Conservation (phyloP, 768 basidiomycete genomes). For the Leucogyrophana mollusca region DNA sequence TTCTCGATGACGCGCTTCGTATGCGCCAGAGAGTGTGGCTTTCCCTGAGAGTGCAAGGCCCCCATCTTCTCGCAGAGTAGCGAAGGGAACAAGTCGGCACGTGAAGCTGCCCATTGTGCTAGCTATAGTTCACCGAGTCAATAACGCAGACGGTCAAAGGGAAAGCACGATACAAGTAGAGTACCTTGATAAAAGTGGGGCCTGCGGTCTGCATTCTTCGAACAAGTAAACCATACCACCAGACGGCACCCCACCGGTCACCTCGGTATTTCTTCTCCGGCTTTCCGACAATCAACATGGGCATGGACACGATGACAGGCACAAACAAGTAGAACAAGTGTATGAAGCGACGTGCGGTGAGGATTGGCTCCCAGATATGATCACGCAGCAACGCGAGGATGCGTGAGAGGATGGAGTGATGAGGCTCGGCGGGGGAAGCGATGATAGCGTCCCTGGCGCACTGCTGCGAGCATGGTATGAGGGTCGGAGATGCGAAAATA, state of each 20-base stretch:
- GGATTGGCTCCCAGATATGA: slow-evolving; percentile 79
- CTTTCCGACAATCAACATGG: slow-evolving; percentile 76
- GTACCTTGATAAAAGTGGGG: slow-evolving; percentile 94
- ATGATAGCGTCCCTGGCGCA: slow-evolving; percentile 37
- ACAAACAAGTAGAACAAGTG: slow-evolving; percentile 81
- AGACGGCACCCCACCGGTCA: slow-evolving; percentile 89
- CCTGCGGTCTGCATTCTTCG: slow-evolving; percentile 91
- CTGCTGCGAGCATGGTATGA: slow-evolving; percentile 41
- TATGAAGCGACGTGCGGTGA: slow-evolving; percentile 80
- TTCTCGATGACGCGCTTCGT: slow-evolving; percentile 80
- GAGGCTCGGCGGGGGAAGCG: slow-evolving; percentile 67
- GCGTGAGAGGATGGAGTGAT: slow-evolving; percentile 43
- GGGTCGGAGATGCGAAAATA: slow-evolving; percentile 49
- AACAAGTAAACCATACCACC: slow-evolving; percentile 96
- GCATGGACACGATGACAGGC: slow-evolving; percentile 80
- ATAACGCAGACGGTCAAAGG: slow-evolving; percentile 8
- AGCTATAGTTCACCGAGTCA: slow-evolving; percentile 47
- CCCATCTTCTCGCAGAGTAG: slow-evolving; percentile 83
- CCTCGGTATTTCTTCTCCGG: slow-evolving; percentile 56
- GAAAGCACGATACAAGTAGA: slow-evolving; percentile 11
- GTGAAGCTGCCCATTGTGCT: slow-evolving; percentile 97
- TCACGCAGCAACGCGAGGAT: slow-evolving; percentile 49
- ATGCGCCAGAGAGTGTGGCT: slow-evolving; percentile 75
- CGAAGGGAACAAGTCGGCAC: slow-evolving; percentile 90
- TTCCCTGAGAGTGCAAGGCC: slow-evolving; percentile 84